These are phyloP conservation scores for Podospora tetraspora DNA, from an alignment of 495 filamentous ascomycete genomes.

Conservation along the genomic window DNA sequence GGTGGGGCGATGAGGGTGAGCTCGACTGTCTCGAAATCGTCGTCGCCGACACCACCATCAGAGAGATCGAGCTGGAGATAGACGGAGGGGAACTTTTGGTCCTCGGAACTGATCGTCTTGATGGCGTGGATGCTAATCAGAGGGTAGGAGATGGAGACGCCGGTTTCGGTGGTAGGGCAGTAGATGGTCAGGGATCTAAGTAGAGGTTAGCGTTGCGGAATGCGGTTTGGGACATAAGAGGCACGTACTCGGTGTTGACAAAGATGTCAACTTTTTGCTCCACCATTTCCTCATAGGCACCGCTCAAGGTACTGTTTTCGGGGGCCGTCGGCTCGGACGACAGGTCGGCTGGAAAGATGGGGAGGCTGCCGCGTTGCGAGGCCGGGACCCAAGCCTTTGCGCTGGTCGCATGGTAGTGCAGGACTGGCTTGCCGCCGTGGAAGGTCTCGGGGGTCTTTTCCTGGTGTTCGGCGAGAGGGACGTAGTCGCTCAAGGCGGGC, in stretches of 20 bases:
- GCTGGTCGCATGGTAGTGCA: slow-evolving; percentile 64
- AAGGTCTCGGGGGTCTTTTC: slow-evolving; percentile 80
- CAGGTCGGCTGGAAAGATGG: slow-evolving; percentile 45
- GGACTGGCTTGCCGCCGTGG: slow-evolving; percentile 69
- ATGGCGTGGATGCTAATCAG: slow-evolving; percentile 84
- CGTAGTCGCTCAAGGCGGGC: slow-evolving; percentile 53
- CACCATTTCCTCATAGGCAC: slow-evolving; percentile 27
- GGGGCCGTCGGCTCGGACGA: slow-evolving; percentile 27
- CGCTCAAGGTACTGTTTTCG: slow-evolving; percentile 32
- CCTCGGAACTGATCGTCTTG: slow-evolving; percentile 45
- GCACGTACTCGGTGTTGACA: slow-evolving; percentile 69
- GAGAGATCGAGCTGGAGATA: slow-evolving; percentile 74
- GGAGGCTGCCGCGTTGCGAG: slow-evolving; percentile 40
- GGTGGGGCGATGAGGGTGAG: slow-evolving; percentile 63
- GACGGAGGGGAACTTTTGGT: slow-evolving; percentile 49
- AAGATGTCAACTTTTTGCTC: slow-evolving; percentile 62
- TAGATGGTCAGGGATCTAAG: slow-evolving; percentile 69
- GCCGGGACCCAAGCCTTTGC: slow-evolving; percentile 54
- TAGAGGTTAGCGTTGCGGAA: slow-evolving; percentile 13
- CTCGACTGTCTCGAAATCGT: slow-evolving; percentile 64
- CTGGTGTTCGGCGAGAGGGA: slow-evolving; percentile 71
- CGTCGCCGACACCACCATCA: slow-evolving; percentile 53
- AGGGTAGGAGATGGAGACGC: slow-evolving; percentile 81
- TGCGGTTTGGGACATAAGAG: background rate
- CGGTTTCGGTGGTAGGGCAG: slow-evolving; percentile 52